phyloP scores from a whole-genome alignment of 768 basidiomycete species.

The Suillus bovinus region DNA sequence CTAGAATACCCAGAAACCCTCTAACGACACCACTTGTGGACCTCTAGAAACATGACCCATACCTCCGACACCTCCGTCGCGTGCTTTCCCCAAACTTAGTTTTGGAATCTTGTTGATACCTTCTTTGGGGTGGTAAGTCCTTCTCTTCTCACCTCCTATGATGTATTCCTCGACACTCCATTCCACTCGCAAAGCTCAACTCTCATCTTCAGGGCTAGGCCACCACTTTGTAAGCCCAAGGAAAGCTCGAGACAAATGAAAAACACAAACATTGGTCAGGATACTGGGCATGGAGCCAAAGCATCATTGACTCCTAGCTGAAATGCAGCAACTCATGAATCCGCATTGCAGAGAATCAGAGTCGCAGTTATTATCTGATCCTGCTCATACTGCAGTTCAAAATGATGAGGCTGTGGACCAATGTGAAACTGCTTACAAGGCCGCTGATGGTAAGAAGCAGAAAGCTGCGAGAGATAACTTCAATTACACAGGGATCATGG shows the following conservation, averaged over 20 bases:
- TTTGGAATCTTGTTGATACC: not conserved
- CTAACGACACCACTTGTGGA: no score
- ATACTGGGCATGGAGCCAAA: not conserved
- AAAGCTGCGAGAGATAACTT: conserved; percentile 27
- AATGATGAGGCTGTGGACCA: conserved; percentile 30
- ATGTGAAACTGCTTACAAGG: conserved; percentile 35
- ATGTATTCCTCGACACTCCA: not conserved
- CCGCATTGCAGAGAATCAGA: not conserved
- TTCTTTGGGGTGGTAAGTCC: not conserved
- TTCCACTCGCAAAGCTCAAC: not conserved
- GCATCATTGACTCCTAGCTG: not conserved
- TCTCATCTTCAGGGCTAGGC: not conserved
- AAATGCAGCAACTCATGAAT: not conserved
- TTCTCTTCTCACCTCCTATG: not conserved
- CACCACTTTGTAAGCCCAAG: not conserved
- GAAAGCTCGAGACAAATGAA: not conserved
- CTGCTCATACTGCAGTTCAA: no score
- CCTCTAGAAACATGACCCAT: no score
- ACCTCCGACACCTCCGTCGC: not conserved
- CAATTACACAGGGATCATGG: conserved; percentile 39
- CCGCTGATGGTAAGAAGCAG: conserved; percentile 34
- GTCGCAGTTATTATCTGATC: no score
- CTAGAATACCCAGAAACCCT: no score
- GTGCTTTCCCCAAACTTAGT: not conserved
- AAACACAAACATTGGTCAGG: not conserved